Percentiles rank a stretch among this genome's conserved stretches.
Evolutionary conservation across 2,329 filamentous ascomycete genomes (phyloP).

Genomic region (Cordyceps javanica): DNA sequence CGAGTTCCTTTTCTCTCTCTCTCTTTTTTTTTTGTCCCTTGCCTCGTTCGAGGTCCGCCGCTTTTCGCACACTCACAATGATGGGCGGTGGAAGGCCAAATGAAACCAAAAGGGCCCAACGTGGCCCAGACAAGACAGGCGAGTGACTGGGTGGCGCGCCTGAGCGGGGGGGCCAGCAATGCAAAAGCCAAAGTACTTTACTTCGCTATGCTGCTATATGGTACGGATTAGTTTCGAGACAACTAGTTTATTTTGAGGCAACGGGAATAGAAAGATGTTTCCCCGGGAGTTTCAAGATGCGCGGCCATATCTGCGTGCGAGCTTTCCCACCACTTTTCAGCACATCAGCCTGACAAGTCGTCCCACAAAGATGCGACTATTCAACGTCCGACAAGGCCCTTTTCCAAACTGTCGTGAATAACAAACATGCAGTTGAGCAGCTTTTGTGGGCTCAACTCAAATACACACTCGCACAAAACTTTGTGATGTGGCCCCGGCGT

Average conservation of each 20-base stretch:
- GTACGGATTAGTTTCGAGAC: too few relatives aligned
- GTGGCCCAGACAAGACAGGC: conserved; percentile 4
- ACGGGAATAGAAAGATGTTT: background rate
- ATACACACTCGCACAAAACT: background rate
- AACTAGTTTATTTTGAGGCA: too few relatives aligned
- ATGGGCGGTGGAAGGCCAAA: conserved; percentile 3
- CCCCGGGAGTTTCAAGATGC: background rate
- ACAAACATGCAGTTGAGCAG: background rate
- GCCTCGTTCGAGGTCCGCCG: background rate
- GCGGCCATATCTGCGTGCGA: background rate
- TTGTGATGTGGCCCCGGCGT: background rate
- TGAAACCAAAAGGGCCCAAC: conserved; percentile 11
- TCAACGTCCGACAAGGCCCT: background rate
- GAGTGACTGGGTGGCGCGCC: conserved; percentile 9
- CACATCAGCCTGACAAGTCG: too few relatives aligned
- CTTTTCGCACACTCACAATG: background rate
- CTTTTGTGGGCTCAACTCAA: conserved; percentile 3
- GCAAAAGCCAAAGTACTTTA: too few relatives aligned
- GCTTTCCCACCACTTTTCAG: too few relatives aligned
- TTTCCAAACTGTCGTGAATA: background rate
- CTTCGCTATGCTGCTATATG: too few relatives aligned
- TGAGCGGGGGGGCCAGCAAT: background rate
- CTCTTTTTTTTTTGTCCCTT: background rate
- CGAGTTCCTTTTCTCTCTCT: background rate
- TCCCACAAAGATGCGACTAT: too few relatives aligned